phyloP scores from a whole-genome alignment of 1,284 basidiomycete genomes.

The Ceratobasidium sp. region DNA sequence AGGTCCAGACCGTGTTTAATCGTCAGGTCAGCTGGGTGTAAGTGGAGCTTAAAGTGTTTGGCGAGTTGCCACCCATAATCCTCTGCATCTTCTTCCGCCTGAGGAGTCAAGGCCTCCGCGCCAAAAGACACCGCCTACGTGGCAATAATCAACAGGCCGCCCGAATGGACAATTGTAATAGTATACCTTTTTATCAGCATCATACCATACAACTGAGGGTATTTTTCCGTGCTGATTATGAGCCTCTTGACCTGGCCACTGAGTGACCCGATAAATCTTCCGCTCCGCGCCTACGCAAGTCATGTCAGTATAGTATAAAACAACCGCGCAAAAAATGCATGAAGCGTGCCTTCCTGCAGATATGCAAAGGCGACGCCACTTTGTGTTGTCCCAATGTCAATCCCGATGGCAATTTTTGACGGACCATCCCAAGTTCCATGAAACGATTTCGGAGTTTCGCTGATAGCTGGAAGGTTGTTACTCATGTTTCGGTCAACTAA shows the following conservation, averaged over 20 bases:
- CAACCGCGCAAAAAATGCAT: background rate
- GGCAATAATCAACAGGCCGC: background rate
- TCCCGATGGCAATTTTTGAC: constrained; percentile 34
- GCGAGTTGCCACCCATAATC: constrained; percentile 41
- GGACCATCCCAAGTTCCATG: constrained; percentile 30
- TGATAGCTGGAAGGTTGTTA: background rate
- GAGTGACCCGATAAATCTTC: constrained; percentile 25
- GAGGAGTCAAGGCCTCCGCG: constrained; percentile 30
- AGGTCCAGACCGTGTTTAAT: background rate
- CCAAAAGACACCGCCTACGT: constrained; percentile 42
- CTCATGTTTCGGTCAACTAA: background rate
- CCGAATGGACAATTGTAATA: background rate
- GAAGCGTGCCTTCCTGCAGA: constrained; percentile 10
- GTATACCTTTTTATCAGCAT: constrained; percentile 29
- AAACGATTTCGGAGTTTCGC: constrained; percentile 12
- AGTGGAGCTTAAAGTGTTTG: constrained; percentile 44
- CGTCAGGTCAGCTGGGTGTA: constrained; percentile 37
- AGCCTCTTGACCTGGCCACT: constrained; percentile 45
- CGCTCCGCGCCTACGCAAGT: constrained; percentile 4
- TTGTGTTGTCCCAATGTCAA: constrained; percentile 37
- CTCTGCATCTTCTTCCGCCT: constrained; percentile 20
- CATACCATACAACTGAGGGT: constrained; percentile 43
- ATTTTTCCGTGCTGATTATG: constrained; percentile 33
- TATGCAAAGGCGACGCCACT: constrained; percentile 34
- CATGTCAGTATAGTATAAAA: background rate